Base-by-base conservation (phyloP, 352 stramenopile species). In the Blastocystis sp. region DNA sequence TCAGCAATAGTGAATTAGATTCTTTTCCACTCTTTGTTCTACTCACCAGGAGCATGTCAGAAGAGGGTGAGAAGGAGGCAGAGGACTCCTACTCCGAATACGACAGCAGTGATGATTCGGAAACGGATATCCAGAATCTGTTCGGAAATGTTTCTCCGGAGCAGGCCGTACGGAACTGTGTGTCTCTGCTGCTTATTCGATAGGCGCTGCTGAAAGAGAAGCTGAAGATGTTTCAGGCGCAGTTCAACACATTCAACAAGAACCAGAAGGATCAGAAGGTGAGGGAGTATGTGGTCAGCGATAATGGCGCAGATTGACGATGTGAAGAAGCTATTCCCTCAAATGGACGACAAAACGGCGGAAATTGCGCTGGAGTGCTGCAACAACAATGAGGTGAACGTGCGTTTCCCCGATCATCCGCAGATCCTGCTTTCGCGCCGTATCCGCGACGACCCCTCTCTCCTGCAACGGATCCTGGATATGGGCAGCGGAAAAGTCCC, bases 231-330 rank as follows among this genome's bases (percentile, higher is more conserved):
- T 40, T 52, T 11, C 74, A 84, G 56, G 43, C 41, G 45, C 52
- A 84, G 52, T 84, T 62, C 41, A 52, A 23, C 48, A 59, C 69
- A 48, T 84, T 84, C 56, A 84, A 84, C 52, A 60, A 23, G 38
- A 84, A 84, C n/a, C 74, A 84, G 56, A 40, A 28, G 38, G 56
- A 69, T 48, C 74, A 84, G 45, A 84, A 84, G 23, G 74, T 84
- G 66, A 56, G 5, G 5, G 53, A 70, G 17, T n/a, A 59, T n/a
- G n/a, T 2, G 38, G n/a, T 48, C 3, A 38, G 48, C 10, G 5
- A 43, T 67, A 69, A 0, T 69, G 0, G 38, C 17, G 11, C 48
- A 84, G 74, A 84, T 84, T 53, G 45, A 43, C 9, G 74, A 84
- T 84, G 74, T 84, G 10, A 17, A 52, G 23, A 70, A 59, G 10